phyloP scores from a whole-genome alignment of 2,329 filamentous ascomycete species.

The Arthrobotrys conoides region DNA sequence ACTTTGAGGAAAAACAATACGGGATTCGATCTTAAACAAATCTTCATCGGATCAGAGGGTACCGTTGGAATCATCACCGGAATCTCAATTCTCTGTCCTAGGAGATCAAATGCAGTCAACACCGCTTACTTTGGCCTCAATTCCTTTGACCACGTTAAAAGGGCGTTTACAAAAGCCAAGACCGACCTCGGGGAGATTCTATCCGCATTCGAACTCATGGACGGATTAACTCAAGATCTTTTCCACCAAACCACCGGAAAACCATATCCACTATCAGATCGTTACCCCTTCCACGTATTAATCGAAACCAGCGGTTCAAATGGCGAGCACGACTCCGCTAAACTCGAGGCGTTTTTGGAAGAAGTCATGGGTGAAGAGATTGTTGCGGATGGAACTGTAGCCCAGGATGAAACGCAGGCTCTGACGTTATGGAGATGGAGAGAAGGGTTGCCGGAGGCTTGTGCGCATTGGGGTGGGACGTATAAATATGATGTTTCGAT shows the following conservation, averaged over 20 bases:
- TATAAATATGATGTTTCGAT: constrained; percentile 99
- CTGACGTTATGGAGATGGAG: constrained; percentile 90
- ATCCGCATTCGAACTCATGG: constrained; percentile 98
- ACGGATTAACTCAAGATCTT: constrained; percentile 82
- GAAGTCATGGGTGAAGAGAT: constrained; percentile 90
- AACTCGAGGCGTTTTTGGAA: constrained; percentile 90
- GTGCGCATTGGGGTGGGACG: constrained; percentile 91
- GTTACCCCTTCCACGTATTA: constrained; percentile 92
- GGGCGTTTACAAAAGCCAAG: constrained; percentile 90
- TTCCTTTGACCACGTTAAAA: constrained; percentile 88
- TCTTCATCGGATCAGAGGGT: constrained; percentile 95
- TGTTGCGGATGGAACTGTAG: constrained; percentile 88
- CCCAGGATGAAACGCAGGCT: constrained; percentile 92
- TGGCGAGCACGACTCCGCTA: constrained; percentile 85
- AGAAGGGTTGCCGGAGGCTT: constrained; percentile 90
- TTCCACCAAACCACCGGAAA: constrained; percentile 81
- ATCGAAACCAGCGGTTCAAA: constrained; percentile 97
- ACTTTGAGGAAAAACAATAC: constrained; percentile 98
- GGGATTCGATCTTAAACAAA: constrained; percentile 95
- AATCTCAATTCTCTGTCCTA: constrained; percentile 89
- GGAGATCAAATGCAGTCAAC: constrained; percentile 87
- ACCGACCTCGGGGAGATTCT: constrained; percentile 92
- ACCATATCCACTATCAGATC: constrained; percentile 80
- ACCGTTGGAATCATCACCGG: constrained; percentile 95
- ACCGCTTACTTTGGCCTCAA: constrained; percentile 92